Evolutionary conservation across 108 stramenopile genomes (phyloP).

Genomic region (Skeletonema tropicum): DNA sequence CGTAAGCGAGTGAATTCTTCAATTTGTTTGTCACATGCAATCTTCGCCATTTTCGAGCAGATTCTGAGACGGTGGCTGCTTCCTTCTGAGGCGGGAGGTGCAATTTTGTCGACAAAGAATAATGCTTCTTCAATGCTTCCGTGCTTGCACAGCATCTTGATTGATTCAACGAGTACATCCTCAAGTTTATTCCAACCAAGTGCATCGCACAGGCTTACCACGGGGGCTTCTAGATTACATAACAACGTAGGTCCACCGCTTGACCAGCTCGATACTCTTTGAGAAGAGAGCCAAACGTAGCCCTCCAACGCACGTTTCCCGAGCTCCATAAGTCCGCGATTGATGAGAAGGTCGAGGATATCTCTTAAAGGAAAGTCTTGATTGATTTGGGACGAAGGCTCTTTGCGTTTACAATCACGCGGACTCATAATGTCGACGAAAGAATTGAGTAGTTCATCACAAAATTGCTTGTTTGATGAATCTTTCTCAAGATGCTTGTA

Average conservation of each 20-base stretch:
- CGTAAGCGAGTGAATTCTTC: background rate
- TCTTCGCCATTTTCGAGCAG: conserved; percentile 14
- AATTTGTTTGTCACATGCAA: conserved; percentile 12
- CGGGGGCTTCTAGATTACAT: background rate
- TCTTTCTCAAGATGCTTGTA: background rate
- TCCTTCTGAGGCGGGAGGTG: background rate
- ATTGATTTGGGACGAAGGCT: background rate
- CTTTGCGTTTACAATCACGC: background rate
- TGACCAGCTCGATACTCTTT: background rate
- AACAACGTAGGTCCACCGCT: background rate
- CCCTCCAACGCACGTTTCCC: background rate
- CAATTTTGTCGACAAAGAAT: conserved; percentile 3
- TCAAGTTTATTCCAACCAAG: conserved; percentile 12
- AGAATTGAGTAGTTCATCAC: background rate
- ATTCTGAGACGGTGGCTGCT: background rate
- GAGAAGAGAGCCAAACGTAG: conserved; percentile 2
- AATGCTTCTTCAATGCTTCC: background rate
- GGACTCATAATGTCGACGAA: background rate
- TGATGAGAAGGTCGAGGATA: background rate
- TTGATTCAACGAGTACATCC: conserved; percentile 9
- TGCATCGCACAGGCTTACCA: background rate
- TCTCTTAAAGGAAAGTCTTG: background rate
- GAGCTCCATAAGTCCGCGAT: background rate
- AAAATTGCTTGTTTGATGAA: background rate
- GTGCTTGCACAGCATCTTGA: conserved; percentile 2